A percentile compares a stretch with the other conserved stretches of the same genome.
Evolutionary conservation across 257 asterid genomes (phyloP).

Genomic region (Datura wrightii): DNA sequence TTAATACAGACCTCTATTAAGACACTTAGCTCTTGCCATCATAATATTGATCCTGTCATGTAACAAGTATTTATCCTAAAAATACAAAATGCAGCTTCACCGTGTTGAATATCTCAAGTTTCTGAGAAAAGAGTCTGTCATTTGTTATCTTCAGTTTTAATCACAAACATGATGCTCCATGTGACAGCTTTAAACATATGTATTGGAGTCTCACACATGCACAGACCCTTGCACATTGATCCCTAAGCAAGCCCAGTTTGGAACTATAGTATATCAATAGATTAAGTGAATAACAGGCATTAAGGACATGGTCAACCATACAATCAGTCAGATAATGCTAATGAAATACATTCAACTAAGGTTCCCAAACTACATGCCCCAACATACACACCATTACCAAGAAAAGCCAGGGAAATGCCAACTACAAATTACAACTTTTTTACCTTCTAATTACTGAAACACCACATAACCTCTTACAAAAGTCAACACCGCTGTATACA

Average conservation of each 20-base stretch:
- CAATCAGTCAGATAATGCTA: background rate
- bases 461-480: conserved; percentile 96
- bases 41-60: background rate
- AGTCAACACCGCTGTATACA: conserved; percentile 95
- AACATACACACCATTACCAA: background rate
- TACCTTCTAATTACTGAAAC: conserved; percentile 97
- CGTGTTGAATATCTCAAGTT: background rate
- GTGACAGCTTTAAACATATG: background rate
- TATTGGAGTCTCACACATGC: background rate
- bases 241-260: background rate
- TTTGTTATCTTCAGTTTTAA: background rate
- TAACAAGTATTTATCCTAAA: background rate
- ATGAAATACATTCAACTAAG: background rate
- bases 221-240: background rate
- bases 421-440: background rate
- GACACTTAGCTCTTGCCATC: background rate
- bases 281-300: background rate
- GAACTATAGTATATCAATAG: background rate
- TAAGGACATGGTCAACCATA: background rate
- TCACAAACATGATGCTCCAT: conserved; percentile 17
- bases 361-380: background rate
- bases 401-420: background rate
- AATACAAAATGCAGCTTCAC: background rate
- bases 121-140: background rate
- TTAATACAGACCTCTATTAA: background rate